Percentiles rank a stretch among this genome's conserved stretches.
Evolutionary conservation across 805 yeast species (phyloP).

Genomic region (Nematodospora valgi): DNA sequence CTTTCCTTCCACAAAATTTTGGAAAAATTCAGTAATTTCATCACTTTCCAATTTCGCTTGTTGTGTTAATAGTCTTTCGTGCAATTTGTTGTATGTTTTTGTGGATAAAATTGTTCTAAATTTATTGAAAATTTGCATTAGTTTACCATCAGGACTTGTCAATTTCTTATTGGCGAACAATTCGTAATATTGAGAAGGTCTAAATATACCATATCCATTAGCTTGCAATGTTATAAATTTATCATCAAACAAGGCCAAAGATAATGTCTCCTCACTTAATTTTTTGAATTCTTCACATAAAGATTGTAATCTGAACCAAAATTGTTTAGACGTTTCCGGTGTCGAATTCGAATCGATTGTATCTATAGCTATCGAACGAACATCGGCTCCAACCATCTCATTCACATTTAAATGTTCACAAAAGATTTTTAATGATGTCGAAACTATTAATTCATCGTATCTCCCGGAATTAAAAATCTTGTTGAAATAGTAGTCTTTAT

Average conservation of each 20-base stretch:
- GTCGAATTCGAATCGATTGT: conserved; percentile 2
- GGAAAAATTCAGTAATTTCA: conserved; percentile 21
- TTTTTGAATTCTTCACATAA: conserved; percentile 70
- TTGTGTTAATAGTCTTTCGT: conserved; percentile 11
- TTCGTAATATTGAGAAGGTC: conserved; percentile 34
- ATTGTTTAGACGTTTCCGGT: conserved; percentile 38
- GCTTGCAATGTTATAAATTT: conserved; percentile 22
- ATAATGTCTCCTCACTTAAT: conserved; percentile 56
- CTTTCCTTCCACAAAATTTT: conserved; percentile 20
- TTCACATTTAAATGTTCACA: conserved; percentile 4
- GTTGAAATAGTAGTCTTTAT: conserved; percentile 37
- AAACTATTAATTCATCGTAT: conserved; percentile 47
- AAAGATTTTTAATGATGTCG: conserved; percentile 43
- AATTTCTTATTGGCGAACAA: conserved; percentile 11
- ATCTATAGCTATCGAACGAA: conserved; percentile 7
- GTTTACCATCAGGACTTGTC: conserved; percentile 12
- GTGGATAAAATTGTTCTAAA: conserved; percentile 25
- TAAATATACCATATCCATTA: conserved; percentile 30
- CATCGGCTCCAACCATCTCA: not conserved
- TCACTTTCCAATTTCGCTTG: conserved; percentile 12
- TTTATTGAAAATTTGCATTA: conserved; percentile 19
- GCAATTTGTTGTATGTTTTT: conserved; percentile 25
- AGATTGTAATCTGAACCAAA: conserved; percentile 68
- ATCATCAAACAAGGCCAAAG: conserved; percentile 29
- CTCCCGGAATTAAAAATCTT: conserved; percentile 48